phyloP scores from a whole-genome alignment of 2,329 filamentous ascomycete genomes.

The Fusarium multiceps region DNA sequence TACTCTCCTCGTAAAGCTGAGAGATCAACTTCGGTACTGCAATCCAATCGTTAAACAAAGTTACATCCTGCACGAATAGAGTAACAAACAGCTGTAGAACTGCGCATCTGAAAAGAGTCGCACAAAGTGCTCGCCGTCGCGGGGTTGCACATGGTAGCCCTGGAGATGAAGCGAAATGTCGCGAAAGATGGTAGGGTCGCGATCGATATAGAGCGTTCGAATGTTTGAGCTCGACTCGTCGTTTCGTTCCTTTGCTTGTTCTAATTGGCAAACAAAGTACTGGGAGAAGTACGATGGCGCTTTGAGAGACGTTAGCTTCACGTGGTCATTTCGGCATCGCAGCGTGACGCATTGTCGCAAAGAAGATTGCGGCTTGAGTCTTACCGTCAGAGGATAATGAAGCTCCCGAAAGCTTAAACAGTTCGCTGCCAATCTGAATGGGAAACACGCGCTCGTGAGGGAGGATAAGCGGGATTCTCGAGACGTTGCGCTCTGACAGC shows the following conservation, averaged over 20 bases:
- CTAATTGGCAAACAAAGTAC: conserved; percentile 88
- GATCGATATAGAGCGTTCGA: conserved; percentile 92
- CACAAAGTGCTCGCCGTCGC: conserved; percentile 88
- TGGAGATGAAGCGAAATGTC: conserved; percentile 93
- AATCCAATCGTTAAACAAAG: not conserved
- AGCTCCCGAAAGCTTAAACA: conserved; percentile 79
- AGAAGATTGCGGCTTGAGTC: conserved; percentile 38
- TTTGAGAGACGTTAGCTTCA: conserved; percentile 52
- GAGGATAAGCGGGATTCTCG: conserved; percentile 67
- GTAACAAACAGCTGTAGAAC: conserved; percentile 81
- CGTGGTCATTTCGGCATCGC: not conserved
- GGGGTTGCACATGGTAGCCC: conserved; percentile 87
- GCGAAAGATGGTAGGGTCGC: conserved; percentile 87
- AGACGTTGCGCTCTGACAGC: conserved; percentile 51
- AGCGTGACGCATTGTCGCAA: conserved; percentile 13
- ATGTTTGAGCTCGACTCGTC: conserved; percentile 64
- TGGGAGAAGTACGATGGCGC: conserved; percentile 96
- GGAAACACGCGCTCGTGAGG: conserved; percentile 80
- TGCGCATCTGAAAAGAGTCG: conserved; percentile 94
- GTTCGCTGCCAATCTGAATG: conserved; percentile 77
- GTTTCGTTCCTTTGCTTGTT: conserved; percentile 68
- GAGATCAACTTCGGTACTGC: conserved; percentile 88
- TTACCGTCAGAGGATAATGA: conserved; percentile 78
- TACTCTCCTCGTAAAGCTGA: conserved; percentile 89
- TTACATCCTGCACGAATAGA: not conserved